These are phyloP conservation scores for Aspergillus ibericus DNA, from an alignment of 2,329 filamentous ascomycete genomes.

Conservation along the genomic window DNA sequence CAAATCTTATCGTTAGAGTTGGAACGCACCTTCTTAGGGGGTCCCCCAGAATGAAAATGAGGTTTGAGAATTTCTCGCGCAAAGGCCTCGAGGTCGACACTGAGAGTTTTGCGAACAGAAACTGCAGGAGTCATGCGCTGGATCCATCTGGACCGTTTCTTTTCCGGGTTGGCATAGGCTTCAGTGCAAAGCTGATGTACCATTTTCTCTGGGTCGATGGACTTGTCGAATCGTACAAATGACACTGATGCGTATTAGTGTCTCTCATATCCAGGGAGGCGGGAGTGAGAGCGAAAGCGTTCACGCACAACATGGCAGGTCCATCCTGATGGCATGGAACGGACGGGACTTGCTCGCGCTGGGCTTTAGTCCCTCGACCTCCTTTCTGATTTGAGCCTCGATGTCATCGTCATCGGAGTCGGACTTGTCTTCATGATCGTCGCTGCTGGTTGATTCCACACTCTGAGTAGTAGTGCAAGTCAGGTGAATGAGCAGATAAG, in stretches of 20 bases:
- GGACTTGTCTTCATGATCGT: slow-evolving; percentile 28
- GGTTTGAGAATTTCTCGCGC: slow-evolving; percentile 58
- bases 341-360: slow-evolving; percentile 47
- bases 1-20: background rate
- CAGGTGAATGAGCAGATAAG: background rate
- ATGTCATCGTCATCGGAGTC: slow-evolving; percentile 53
- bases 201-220: slow-evolving; percentile 61
- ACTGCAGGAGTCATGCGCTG: slow-evolving; percentile 62
- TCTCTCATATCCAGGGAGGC: slow-evolving; percentile 1
- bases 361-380: slow-evolving; percentile 55
- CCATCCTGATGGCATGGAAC: slow-evolving; percentile 55
- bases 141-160: slow-evolving; percentile 58
- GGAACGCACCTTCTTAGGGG: slow-evolving; percentile 54
- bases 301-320: slow-evolving; percentile 50
- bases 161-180: slow-evolving; percentile 51
- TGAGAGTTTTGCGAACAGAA: slow-evolving; percentile 58
- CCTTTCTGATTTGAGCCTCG: slow-evolving; percentile 60
- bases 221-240: slow-evolving; percentile 58
- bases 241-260: slow-evolving; percentile 20
- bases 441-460: slow-evolving; percentile 18
- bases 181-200: slow-evolving; percentile 60
- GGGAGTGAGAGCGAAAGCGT: background rate
- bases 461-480: slow-evolving; percentile 11
- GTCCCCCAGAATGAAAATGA: slow-evolving; percentile 57
- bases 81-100: slow-evolving; percentile 58